Evolutionary conservation across 139 green algal genomes (phyloP), one percentile per base, ranked within the genome.

Genomic region (Micromonas commoda): DNA sequence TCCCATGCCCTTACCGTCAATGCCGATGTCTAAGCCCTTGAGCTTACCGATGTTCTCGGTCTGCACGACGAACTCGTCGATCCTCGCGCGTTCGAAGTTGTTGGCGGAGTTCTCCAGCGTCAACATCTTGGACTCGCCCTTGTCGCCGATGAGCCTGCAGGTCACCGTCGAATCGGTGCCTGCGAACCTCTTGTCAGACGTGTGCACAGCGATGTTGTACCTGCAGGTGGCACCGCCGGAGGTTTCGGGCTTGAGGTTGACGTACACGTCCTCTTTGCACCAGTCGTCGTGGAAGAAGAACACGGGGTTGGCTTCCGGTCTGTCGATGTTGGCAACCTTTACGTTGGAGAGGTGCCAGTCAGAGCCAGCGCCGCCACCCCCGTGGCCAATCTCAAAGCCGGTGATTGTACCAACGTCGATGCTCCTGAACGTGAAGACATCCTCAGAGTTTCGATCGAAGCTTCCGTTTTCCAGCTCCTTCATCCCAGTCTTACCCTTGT

Each of bases 331-430:
- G 38, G 79, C 77, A 38, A 94, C 85, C 73, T 91, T 83, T 19
- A 90, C 80, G 51, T 85, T 85, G 57, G 90, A 72, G 72, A 92
- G 74, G 63, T 91, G 83, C 88, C 90, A 94, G 29, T 45, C 83
- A 0, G 86, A 34, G 1, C 76, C 73, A 6, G 80, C 16, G 0
- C 80, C 82, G 0, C 13, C 82, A 75, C 85, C 82, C 77, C 91
- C 85, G 77, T 93, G 87, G 0, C 85, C 85, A n/a, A 94, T 83
- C 0, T 73, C 80, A 66, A 94, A 71, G 35, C 78, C 76, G 3
- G 79, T 63, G 3, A 79, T 4, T 5, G 16, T 16, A 6, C 52
- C 73, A 6, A 79, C 39, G 76, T 87, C 80, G 21, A 79, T 83
- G 19, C 72, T 84, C 77, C 85, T 82, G 34, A 90, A 34, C 61